phyloP scores from a whole-genome alignment of 2,329 filamentous ascomycete species.

The Penicillium fuscoglaucum region DNA sequence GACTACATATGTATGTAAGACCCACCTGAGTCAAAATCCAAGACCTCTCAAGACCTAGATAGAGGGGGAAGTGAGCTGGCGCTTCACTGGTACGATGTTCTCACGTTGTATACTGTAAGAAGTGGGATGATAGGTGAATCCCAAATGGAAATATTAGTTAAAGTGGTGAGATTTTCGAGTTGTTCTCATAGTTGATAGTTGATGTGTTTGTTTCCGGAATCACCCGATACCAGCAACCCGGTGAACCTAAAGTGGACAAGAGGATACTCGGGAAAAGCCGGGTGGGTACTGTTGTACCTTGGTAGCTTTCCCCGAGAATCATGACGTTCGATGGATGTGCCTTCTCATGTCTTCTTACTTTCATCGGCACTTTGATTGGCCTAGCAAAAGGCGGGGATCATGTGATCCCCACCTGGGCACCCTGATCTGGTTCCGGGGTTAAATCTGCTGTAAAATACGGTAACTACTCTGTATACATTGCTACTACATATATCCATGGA shows the following conservation, averaged over 20 bases:
- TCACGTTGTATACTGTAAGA: not conserved
- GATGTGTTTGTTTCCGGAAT: slow-evolving; percentile 13
- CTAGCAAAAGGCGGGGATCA: slow-evolving; percentile 21
- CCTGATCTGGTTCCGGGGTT: not conserved
- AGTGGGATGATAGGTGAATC: not conserved
- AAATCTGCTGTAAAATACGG: not conserved
- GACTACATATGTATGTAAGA: not conserved
- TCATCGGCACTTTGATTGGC: slow-evolving; percentile 17
- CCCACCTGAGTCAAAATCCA: not conserved
- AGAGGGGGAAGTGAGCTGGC: not conserved
- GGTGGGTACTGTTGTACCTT: slow-evolving; percentile 1
- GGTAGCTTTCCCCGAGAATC: not conserved
- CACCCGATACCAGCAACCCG: slow-evolving; percentile 26
- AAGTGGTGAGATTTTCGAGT: too few relatives aligned
- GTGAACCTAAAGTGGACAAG: slow-evolving; percentile 38
- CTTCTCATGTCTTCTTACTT: slow-evolving; percentile 3
- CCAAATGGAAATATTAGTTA: not conserved
- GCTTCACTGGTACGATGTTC: slow-evolving; percentile 9
- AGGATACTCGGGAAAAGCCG: slow-evolving; percentile 27
- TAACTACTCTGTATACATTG: not conserved
- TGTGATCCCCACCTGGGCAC: slow-evolving; percentile 21
- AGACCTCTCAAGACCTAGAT: not conserved
- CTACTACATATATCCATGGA: too few relatives aligned
- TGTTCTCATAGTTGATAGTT: too few relatives aligned
- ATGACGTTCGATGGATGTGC: not conserved